phyloP scores from a whole-genome alignment of 1,139 yeast species.

The Nakaseomyces kungkrabaensis region DNA sequence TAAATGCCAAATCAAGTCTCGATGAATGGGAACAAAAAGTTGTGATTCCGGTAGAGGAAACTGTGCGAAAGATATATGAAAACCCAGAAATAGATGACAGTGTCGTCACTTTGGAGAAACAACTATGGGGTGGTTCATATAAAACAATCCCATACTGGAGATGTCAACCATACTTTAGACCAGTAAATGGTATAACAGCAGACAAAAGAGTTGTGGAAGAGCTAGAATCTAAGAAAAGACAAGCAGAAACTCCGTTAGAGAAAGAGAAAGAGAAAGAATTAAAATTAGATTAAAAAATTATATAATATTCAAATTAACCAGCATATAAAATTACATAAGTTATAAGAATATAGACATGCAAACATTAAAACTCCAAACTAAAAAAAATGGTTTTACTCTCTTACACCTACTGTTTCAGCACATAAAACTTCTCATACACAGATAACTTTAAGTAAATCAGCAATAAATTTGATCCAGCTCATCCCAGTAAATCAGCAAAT shows the following conservation, averaged over 20 bases:
- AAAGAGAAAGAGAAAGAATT: slow-evolving; percentile 8
- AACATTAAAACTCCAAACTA: no score
- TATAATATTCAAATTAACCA: neutral
- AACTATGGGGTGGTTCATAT: slow-evolving; percentile 75
- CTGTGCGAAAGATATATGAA: slow-evolving; percentile 47
- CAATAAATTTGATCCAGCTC: no score
- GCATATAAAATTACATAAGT: neutral
- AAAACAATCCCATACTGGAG: slow-evolving; percentile 91
- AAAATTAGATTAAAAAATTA: slow-evolving; percentile 3
- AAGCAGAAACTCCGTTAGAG: slow-evolving; percentile 14
- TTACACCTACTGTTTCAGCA: no score
- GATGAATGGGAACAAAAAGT: slow-evolving; percentile 57
- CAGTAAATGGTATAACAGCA: slow-evolving; percentile 59
- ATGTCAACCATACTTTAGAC: slow-evolving; percentile 89
- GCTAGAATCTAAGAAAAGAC: slow-evolving; percentile 8
- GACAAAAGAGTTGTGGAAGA: slow-evolving; percentile 33
- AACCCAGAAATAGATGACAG: slow-evolving; percentile 40
- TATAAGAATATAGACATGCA: no score
- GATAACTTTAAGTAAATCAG: no score
- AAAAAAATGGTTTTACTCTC: no score
- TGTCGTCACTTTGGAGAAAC: slow-evolving; percentile 43
- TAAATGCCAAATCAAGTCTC: slow-evolving; percentile 34
- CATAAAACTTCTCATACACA: no score
- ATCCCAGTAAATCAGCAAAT: no score
- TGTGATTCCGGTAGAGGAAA: slow-evolving; percentile 55